These are phyloP conservation scores for Penicillium cataractarum DNA, from an alignment of 495 filamentous ascomycete species.

Conservation along the genomic window DNA sequence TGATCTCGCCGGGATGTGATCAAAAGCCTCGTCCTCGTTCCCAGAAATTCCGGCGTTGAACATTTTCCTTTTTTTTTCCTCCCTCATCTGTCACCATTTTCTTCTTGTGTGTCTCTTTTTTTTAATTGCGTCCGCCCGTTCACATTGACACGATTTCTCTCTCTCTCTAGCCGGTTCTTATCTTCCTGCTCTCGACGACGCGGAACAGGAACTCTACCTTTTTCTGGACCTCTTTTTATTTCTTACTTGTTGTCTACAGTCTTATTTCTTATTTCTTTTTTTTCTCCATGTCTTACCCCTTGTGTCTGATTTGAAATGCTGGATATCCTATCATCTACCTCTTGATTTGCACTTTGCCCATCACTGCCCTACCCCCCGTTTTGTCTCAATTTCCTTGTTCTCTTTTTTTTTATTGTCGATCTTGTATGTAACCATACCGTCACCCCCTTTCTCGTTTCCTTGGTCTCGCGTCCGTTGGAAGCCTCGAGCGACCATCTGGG, in stretches of 20 bases:
- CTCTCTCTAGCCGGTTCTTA: conserved; percentile 44
- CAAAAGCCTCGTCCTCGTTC: conserved; percentile 31
- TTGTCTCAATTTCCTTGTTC: conserved; percentile 6
- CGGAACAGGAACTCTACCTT: conserved; percentile 38
- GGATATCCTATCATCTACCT: conserved; percentile 47
- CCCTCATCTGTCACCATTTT: conserved; percentile 18
- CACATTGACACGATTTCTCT: conserved; percentile 40
- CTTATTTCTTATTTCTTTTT: conserved; percentile 22
- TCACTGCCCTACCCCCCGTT: conserved; percentile 14
- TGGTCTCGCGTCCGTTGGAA: conserved; percentile 36
- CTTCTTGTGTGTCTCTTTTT: conserved; percentile 26
- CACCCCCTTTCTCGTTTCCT: conserved; percentile 35
- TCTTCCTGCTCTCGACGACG: conserved; percentile 45
- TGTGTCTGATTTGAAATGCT: conserved; percentile 41
- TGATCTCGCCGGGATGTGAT: conserved; percentile 33
- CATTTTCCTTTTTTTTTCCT: conserved; percentile 36
- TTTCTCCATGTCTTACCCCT: conserved; percentile 23
- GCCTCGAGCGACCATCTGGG: conserved; percentile 32
- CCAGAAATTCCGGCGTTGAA: conserved; percentile 51
- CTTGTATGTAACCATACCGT: conserved; percentile 48
- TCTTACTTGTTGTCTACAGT: conserved; percentile 18
- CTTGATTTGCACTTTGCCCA: conserved; percentile 23
- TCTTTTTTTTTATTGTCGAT: conserved; percentile 24
- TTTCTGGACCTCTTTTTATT: conserved; percentile 7
- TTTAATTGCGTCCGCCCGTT: conserved; percentile 32